Evolutionary conservation across 192 early-diverging fungal genomes (phyloP).

Genomic region (Linnemannia exigua): DNA sequence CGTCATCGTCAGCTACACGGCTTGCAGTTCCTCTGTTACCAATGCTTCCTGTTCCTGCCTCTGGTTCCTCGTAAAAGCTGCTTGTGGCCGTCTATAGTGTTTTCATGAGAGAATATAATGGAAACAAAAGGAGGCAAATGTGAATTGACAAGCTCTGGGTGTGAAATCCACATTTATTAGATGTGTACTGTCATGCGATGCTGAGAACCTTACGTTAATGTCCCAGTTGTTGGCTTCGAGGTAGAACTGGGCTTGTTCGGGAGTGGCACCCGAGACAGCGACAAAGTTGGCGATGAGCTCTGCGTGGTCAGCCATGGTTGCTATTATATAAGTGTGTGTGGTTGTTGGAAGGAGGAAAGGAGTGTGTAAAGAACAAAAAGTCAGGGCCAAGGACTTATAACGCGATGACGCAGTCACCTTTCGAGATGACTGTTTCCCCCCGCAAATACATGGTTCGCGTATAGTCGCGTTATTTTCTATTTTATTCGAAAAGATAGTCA

Average conservation of each 20-base stretch:
- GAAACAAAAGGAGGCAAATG: neutral
- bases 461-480: neutral
- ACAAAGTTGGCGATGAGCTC: conserved; percentile 74
- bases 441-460: no score
- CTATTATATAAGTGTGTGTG: neutral
- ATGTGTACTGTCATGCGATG: neutral
- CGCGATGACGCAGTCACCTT: conserved; percentile 20
- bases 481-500: no score
- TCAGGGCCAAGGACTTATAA: neutral
- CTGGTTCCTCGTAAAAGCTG: conserved; percentile 76
- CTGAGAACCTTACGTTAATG: conserved; percentile 74
- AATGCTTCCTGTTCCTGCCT: conserved; percentile 6
- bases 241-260: conserved; percentile 77
- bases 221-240: conserved; percentile 87
- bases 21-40: conserved; percentile 6
- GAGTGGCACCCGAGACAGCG: conserved; percentile 64
- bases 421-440: no score
- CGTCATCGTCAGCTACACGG: conserved; percentile 26
- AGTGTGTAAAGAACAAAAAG: neutral
- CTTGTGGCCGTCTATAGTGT: conserved; percentile 69
- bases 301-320: conserved; percentile 59
- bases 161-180: no score
- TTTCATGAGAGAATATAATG: conserved; percentile 1
- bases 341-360: neutral
- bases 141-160: neutral